Evolutionary conservation across 306 rosid species (phyloP).

Genomic region (Rosa persica): DNA sequence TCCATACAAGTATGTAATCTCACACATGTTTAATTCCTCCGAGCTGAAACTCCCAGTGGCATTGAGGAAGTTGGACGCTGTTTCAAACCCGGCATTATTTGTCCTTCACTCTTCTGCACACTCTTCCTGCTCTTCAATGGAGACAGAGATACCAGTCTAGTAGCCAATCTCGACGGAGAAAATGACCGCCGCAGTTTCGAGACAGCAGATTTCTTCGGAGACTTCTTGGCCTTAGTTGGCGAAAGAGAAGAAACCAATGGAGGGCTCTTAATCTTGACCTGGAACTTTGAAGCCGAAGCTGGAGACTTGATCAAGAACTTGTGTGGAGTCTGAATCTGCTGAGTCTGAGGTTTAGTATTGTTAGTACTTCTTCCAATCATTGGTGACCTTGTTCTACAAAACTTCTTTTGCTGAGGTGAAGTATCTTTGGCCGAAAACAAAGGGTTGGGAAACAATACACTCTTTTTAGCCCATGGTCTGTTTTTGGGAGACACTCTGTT

Average conservation of each 20-base stretch:
- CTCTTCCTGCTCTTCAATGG: slow-evolving; percentile 64
- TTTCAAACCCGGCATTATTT: slow-evolving; percentile 51
- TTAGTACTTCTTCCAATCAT: slow-evolving; percentile 44
- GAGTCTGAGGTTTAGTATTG: slow-evolving; percentile 24
- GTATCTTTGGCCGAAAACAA: slow-evolving; percentile 55
- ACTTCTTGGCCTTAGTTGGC: slow-evolving; percentile 48
- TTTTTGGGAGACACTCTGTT: slow-evolving; percentile 85
- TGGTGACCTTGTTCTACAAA: slow-evolving; percentile 76
- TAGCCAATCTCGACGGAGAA: slow-evolving; percentile 77
- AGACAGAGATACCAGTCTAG: slow-evolving; percentile 71
- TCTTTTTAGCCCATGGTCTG: slow-evolving; percentile 79
- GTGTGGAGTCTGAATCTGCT: slow-evolving; percentile 48
- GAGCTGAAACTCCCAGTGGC: slow-evolving; percentile 43
- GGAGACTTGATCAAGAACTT: slow-evolving; percentile 87
- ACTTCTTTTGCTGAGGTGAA: slow-evolving; percentile 45
- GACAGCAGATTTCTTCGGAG: slow-evolving; percentile 66
- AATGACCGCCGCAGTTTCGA: slow-evolving; percentile 65
- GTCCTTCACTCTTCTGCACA: slow-evolving; percentile 43
- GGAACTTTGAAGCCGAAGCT: slow-evolving; percentile 57
- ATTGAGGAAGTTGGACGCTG: slow-evolving; percentile 52
- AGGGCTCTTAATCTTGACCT: slow-evolving; percentile 58
- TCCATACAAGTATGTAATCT: not conserved
- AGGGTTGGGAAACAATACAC: slow-evolving; percentile 95
- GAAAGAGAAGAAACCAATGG: slow-evolving; percentile 53
- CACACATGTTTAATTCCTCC: slow-evolving; percentile 32